Conservation (phyloP, 345 rosid species). For the Brassica cretica region DNA sequence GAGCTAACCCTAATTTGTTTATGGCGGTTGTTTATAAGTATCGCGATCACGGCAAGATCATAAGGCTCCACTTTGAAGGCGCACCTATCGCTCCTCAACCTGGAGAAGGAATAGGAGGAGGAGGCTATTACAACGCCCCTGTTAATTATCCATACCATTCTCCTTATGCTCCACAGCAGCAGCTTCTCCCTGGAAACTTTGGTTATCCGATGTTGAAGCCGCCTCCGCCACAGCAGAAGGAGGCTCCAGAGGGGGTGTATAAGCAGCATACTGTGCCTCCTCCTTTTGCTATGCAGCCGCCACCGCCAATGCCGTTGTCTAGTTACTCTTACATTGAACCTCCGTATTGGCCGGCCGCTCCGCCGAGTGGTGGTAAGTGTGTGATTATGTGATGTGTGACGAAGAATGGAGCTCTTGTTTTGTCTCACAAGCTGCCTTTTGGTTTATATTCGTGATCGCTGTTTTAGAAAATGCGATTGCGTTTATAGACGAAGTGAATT, state of each 20-base stretch:
- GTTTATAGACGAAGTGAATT: conserved; percentile 4
- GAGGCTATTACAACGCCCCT: conserved; percentile 2
- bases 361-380: background rate
- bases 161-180: background rate
- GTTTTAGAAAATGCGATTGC: conserved; percentile 16
- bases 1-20: conserved; percentile 22
- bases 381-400: conserved; percentile 25
- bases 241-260: background rate
- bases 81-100: background rate
- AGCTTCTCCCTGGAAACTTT: conserved; percentile 2
- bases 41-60: conserved; percentile 30
- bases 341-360: conserved; percentile 9
- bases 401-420: background rate
- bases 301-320: conserved; percentile 9
- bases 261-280: conserved; percentile 25
- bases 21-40: background rate
- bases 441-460: conserved; percentile 17
- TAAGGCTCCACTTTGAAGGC: conserved; percentile 16
- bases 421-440: background rate
- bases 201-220: background rate
- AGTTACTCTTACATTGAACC: conserved; percentile 23
- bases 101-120: background rate
- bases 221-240: background rate
- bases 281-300: background rate
- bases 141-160: background rate